Percentiles rank a stretch among this genome's conserved stretches.
phyloP scores from a whole-genome alignment of 2,329 filamentous ascomycete species.

The Bertia moriformis region DNA sequence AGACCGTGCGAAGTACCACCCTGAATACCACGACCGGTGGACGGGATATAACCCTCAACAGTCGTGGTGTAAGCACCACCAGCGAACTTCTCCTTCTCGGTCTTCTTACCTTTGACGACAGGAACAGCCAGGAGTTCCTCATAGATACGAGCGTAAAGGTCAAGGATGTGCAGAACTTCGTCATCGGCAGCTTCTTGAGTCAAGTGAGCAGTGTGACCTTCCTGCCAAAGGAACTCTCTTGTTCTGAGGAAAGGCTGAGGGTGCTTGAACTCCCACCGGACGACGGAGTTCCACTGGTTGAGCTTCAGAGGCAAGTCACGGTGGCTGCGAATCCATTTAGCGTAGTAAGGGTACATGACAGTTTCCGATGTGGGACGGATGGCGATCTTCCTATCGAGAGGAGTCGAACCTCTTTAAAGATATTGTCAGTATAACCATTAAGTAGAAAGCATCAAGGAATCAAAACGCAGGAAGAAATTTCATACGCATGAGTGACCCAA shows the following conservation, averaged over 20 bases:
- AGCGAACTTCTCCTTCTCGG: slow-evolving; percentile 31
- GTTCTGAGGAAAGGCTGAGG: slow-evolving; percentile 41
- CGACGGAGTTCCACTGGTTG: slow-evolving; percentile 66
- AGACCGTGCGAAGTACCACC: slow-evolving; percentile 56
- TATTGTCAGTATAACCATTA: background rate
- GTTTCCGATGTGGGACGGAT: slow-evolving; percentile 58
- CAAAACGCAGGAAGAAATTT: background rate
- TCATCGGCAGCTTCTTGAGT: slow-evolving; percentile 22
- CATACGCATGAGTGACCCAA: slow-evolving; percentile 32
- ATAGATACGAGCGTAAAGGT: slow-evolving; percentile 51
- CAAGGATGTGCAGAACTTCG: slow-evolving; percentile 52
- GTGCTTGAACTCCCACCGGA: slow-evolving; percentile 22
- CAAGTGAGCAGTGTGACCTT: slow-evolving; percentile 38
- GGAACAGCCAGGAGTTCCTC: slow-evolving; percentile 48
- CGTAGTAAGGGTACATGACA: slow-evolving; percentile 51
- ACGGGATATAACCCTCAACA: slow-evolving; percentile 61
- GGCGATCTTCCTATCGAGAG: slow-evolving; percentile 35
- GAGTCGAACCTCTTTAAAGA: background rate
- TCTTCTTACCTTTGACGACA: slow-evolving; percentile 14
- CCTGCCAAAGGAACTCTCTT: slow-evolving; percentile 64
- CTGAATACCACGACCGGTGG: slow-evolving; percentile 61
- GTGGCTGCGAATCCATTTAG: slow-evolving; percentile 63
- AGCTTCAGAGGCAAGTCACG: slow-evolving; percentile 58
- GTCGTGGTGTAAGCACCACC: slow-evolving; percentile 63
- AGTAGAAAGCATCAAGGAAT: slow-evolving; percentile 2